These are phyloP conservation scores for Suhomyces ambrosiae DNA, from an alignment of 1,139 yeast species.

Conservation along the genomic window DNA sequence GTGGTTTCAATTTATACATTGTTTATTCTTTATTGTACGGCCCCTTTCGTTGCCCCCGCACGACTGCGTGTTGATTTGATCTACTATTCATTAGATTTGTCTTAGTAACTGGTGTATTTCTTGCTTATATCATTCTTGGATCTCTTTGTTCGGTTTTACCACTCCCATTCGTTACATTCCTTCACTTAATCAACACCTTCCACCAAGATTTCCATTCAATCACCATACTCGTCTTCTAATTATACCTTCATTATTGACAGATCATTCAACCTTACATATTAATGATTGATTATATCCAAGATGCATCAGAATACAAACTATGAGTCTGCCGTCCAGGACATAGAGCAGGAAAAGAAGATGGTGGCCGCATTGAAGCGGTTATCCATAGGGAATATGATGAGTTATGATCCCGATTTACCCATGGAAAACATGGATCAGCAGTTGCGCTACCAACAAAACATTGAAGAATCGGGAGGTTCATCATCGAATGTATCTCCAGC, in stretches of 20 bases:
- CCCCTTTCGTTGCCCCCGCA: conserved; percentile 7
- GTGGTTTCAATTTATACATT: too few species aligned
- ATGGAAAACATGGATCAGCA: conserved; percentile 36
- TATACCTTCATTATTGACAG: too few species aligned
- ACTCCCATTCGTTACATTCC: not conserved
- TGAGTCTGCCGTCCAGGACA: conserved; percentile 49
- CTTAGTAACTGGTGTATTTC: not conserved
- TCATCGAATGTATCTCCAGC: conserved; percentile 3
- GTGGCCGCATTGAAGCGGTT: conserved; percentile 60
- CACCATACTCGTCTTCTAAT: too few species aligned
- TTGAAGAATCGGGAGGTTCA: conserved; percentile 7
- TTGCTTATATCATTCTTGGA: conserved; percentile 2
- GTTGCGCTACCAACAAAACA: conserved; percentile 9
- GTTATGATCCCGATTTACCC: conserved; percentile 60
- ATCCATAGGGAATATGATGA: conserved; percentile 56
- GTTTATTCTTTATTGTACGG: too few species aligned
- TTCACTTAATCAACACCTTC: too few species aligned
- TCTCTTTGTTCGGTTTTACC: not conserved
- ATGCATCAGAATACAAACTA: conserved; percentile 12
- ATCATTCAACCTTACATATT: not conserved
- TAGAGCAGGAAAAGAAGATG: conserved; percentile 59
- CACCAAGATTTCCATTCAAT: too few species aligned
- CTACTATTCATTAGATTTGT: conserved; percentile 5
- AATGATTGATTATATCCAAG: not conserved
- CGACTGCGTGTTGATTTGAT: conserved; percentile 14